Base-by-base conservation (phyloP, 2,329 filamentous ascomycete species). In the Colletotrichum acutatum region DNA sequence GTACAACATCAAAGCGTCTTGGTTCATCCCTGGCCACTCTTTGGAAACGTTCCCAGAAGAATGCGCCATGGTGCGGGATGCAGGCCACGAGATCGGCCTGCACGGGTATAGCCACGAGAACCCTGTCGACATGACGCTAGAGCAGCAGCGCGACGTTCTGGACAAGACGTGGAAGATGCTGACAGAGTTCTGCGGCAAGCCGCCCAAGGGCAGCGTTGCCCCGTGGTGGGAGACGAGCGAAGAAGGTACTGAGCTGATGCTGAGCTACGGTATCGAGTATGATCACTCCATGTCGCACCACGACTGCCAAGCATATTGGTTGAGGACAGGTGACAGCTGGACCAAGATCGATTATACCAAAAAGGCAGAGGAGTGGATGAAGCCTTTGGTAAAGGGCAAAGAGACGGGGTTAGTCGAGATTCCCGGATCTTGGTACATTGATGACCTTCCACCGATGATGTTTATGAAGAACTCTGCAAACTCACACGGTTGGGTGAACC, bases 51-150 rank as follows among this genome's bases (percentile, higher is more conserved):
- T 87, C 71, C 85, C 85, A 0, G 83, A 86, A 59, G 83, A 86
- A 49, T 83, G 82, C 66, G 82, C 83, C 4, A 79, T 81, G 64
- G 82, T 86, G 16, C 76, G 85, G 1, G 86, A 84, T 78, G 86
- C 82, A 2, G 85, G 84, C 1, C 85, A 87, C 73, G 84, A 86
- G 74, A 86, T 86, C 16, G 85, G 88, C 12, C 84, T 89, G 30
- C 93, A 95, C 75, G 93, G 91, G 3, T 95, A 95, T 82, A 90
- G 88, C 1, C 92, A 95, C 77, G 93, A 95, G 79, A 94, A 95
- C 54, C 92, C 93, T 0, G 86, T 85, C 0, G 89, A 91, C 71
- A 94, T 95, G 92, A 92, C 87, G 0, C 79, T 93, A 1, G 92
- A 94, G 78, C 93, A 95, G 82, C 93, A 95, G 80, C 88, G 88